These are phyloP conservation scores for Discostella stelligeroides DNA, from an alignment of 108 stramenopile species.

Conservation along the genomic window DNA sequence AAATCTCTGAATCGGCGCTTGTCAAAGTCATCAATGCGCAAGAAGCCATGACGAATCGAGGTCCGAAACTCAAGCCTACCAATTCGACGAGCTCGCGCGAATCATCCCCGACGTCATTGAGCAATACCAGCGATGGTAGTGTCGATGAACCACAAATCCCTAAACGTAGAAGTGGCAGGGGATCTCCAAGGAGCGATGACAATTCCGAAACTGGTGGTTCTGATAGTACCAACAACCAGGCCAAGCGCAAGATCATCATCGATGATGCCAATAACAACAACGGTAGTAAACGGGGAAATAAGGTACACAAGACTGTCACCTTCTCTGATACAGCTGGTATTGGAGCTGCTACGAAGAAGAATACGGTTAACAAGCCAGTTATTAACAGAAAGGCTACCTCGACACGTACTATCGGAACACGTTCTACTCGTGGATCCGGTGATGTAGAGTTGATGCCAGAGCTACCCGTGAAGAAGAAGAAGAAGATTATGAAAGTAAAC, in stretches of 20 bases:
- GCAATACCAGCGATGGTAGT: conserved; percentile 25
- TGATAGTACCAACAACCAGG: background rate
- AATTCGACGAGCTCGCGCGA: conserved; percentile 2
- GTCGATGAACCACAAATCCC: conserved; percentile 2
- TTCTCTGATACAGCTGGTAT: conserved; percentile 30
- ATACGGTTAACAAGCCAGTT: background rate
- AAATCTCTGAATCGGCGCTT: conserved; percentile 18
- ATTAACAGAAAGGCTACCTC: background rate
- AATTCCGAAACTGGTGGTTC: conserved; percentile 13
- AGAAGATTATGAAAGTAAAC: conserved; percentile 24
- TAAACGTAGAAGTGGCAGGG: conserved; percentile 10
- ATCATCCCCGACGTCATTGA: conserved; percentile 4
- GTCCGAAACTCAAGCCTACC: conserved; percentile 13
- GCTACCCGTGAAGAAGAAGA: conserved; percentile 17
- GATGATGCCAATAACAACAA: conserved; percentile 22
- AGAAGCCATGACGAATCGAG: conserved; percentile 23
- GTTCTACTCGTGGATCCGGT: conserved; percentile 25
- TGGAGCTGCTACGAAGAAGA: conserved; percentile 6
- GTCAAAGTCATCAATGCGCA: conserved; percentile 21
- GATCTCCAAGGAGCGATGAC: background rate
- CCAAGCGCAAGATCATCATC: conserved; percentile 21
- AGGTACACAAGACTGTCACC: conserved; percentile 34
- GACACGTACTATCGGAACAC: conserved; percentile 18
- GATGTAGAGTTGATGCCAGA: conserved; percentile 8
- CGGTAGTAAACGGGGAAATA: conserved; percentile 12